Evolutionary conservation across 129 eudicot species (phyloP).

Genomic region (Deinandra increscens): DNA sequence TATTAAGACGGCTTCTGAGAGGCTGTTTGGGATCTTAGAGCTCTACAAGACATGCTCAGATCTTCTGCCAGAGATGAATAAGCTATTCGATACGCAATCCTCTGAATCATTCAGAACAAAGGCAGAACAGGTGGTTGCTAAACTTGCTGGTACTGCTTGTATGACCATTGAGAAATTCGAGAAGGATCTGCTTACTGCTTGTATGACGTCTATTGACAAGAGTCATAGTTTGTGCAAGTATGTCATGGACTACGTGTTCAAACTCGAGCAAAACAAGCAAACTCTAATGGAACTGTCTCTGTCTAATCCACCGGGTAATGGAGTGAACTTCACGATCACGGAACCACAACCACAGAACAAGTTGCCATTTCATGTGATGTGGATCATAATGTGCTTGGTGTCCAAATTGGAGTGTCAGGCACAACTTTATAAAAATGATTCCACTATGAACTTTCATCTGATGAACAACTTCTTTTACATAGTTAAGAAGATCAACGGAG

Average conservation of each 20-base stretch:
- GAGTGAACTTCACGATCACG: neutral
- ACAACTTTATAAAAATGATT: neutral
- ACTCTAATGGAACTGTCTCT: neutral
- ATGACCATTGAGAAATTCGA: neutral
- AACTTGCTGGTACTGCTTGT: neutral
- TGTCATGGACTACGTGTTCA: neutral
- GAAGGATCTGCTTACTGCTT: neutral
- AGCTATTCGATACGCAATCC: neutral
- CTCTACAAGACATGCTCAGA: neutral
- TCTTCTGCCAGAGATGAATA: slow-evolving; percentile 7
- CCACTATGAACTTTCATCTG: neutral
- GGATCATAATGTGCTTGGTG: slow-evolving; percentile 12
- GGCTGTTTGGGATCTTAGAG: slow-evolving; percentile 12
- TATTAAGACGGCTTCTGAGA: neutral
- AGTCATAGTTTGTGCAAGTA: neutral
- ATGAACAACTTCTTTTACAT: slow-evolving; percentile 7
- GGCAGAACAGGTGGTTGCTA: neutral
- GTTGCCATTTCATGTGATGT: slow-evolving; percentile 4
- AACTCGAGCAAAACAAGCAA: neutral
- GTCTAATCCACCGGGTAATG: neutral
- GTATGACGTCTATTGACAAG: too few species aligned
- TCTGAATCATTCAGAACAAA: neutral
- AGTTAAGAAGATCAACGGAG: neutral
- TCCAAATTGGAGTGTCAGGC: neutral
- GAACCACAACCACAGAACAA: neutral